Percentiles rank a stretch among this genome's conserved stretches.
Evolutionary conservation across 768 basidiomycete genomes (phyloP).

Genomic region (Tulasnella sp.): DNA sequence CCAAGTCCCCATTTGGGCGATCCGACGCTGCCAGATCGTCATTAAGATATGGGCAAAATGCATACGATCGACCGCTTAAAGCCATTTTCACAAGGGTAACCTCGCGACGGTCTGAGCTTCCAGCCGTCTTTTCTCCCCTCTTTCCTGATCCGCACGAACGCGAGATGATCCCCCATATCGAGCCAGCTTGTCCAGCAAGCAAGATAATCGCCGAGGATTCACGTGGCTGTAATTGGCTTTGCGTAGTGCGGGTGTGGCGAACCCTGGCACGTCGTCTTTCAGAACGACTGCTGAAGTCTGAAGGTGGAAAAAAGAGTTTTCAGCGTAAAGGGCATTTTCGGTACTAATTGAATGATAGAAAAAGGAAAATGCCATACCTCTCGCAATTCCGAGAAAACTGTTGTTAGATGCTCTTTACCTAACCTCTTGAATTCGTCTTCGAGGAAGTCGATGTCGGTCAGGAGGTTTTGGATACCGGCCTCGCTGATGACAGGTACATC

Average conservation of each 20-base stretch:
- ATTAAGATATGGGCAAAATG: neutral
- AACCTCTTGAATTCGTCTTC: constrained; percentile 80
- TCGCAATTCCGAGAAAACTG: constrained; percentile 76
- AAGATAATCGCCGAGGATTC: constrained; percentile 66
- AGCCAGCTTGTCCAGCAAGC: constrained; percentile 74
- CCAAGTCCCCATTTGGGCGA: neutral
- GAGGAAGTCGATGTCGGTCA: constrained; percentile 82
- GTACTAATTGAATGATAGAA: neutral
- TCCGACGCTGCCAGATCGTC: no score
- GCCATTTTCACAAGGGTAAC: constrained; percentile 40
- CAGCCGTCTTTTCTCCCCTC: constrained; percentile 66
- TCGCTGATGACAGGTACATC: constrained; percentile 81
- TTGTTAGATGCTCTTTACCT: constrained; percentile 63
- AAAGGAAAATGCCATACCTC: constrained; percentile 48
- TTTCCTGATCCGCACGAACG: constrained; percentile 57
- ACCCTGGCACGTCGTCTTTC: constrained; percentile 71
- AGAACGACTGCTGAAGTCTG: constrained; percentile 73
- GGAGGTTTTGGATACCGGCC: constrained; percentile 78
- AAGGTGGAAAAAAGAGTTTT: neutral
- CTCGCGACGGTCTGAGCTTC: constrained; percentile 76
- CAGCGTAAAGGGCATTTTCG: neutral
- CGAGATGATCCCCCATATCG: constrained; percentile 61
- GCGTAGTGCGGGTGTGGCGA: constrained; percentile 65
- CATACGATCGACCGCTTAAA: neutral
- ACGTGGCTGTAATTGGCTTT: constrained; percentile 63